Evolutionary conservation across 2,329 filamentous ascomycete species (phyloP).

Genomic region (Claviceps purpurea): DNA sequence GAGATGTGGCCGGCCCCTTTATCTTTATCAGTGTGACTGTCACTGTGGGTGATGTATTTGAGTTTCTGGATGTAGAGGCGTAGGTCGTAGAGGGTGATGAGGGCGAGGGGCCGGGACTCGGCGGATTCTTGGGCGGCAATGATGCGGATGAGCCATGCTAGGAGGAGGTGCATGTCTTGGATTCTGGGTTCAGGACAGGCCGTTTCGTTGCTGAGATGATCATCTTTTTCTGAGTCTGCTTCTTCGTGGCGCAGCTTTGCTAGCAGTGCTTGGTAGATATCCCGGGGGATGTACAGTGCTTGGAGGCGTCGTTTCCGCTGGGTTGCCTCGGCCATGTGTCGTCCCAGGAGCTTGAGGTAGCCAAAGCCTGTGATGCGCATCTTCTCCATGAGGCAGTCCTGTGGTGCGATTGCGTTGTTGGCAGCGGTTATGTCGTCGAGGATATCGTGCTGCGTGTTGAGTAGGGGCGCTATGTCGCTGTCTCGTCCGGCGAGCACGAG

Average conservation of each 20-base stretch:
- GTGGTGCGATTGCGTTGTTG: not conserved
- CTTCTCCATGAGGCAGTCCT: constrained; percentile 3
- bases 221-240: constrained; percentile 6
- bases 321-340: constrained; percentile 1
- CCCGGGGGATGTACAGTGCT: not conserved
- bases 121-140: constrained; percentile 11
- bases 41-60: not conserved
- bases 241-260: constrained; percentile 17
- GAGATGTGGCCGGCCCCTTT: constrained; percentile 10
- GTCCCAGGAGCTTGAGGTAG: constrained; percentile 17
- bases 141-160: constrained; percentile 24
- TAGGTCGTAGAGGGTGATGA: constrained; percentile 15
- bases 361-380: constrained; percentile 20
- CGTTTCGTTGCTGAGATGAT: constrained; percentile 27
- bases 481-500: constrained; percentile 29
- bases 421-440: constrained; percentile 10
- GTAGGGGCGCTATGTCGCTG: constrained; percentile 23
- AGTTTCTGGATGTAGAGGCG: constrained; percentile 13
- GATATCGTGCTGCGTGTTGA: constrained; percentile 22
- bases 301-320: constrained; percentile 2
- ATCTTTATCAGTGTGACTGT: not conserved
- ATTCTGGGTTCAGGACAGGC: too few relatives aligned
- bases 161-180: constrained; percentile 23
- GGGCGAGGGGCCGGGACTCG: constrained; percentile 11
- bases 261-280: constrained; percentile 11